These are phyloP conservation scores for slime mould (Dictyostelium discoideum) DNA, from an alignment of 78 protist species.

Conservation along the genomic window DNA sequence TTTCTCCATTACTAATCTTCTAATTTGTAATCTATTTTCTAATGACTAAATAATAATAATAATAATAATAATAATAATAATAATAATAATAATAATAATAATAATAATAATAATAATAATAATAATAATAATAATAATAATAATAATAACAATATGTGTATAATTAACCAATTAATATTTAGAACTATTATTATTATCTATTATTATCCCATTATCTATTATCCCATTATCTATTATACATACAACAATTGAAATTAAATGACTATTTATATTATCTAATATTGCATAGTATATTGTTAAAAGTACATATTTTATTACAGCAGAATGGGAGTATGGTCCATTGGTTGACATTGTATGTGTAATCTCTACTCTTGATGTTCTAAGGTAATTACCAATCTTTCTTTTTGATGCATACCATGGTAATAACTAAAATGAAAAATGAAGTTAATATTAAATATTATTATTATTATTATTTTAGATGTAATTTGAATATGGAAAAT, in stretches of 20 bases:
- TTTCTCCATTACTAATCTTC: conserved; percentile 75
- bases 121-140: too few relatives aligned
- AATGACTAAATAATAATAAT: too few relatives aligned
- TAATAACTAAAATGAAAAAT: neutral
- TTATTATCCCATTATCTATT: too few relatives aligned
- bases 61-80: too few relatives aligned
- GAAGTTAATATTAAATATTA: neutral
- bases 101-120: too few relatives aligned
- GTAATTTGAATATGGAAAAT: too few relatives aligned
- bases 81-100: too few relatives aligned
- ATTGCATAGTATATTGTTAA: conserved; percentile 62
- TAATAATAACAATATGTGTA: too few relatives aligned
- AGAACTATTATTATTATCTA: too few relatives aligned
- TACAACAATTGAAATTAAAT: conserved; percentile 63
- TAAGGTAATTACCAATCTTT: conserved; percentile 57
- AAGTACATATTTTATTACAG: conserved; percentile 41
- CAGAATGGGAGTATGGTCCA: conserved; percentile 9
- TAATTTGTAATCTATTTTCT: conserved; percentile 56
- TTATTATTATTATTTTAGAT: too few relatives aligned
- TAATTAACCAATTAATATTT: too few relatives aligned
- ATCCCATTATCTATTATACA: neutral
- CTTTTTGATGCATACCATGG: conserved; percentile 78
- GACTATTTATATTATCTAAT: conserved; percentile 50
- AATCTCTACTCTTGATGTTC: conserved; percentile 46
- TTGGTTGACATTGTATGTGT: conserved; percentile 70